Conservation (phyloP, 208 protist genomes). For the Giardia muris region DNA sequence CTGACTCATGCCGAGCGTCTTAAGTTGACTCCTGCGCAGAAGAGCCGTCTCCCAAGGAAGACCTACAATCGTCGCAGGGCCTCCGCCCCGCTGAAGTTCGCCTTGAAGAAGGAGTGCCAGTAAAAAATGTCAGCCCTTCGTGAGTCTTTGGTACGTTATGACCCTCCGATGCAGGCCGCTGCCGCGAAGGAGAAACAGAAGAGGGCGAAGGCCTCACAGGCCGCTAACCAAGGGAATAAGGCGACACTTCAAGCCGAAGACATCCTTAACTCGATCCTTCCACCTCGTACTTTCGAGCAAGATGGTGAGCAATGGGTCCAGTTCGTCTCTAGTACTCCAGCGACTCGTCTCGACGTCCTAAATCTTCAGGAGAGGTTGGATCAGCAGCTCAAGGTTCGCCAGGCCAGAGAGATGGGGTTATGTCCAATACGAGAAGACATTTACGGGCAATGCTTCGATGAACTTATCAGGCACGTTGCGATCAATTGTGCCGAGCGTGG, state of each 20-base stretch:
- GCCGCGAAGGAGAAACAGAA: constrained; percentile 20
- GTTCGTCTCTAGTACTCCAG: constrained; percentile 58
- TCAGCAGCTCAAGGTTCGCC: constrained; percentile 58
- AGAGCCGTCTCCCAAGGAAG: not conserved
- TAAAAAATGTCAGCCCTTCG: not conserved
- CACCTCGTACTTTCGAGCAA: constrained; percentile 42
- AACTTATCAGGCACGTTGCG: constrained; percentile 83
- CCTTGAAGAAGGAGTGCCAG: not conserved
- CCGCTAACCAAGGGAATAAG: not conserved
- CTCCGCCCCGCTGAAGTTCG: not conserved
- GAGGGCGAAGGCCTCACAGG: not conserved
- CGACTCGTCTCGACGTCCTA: constrained; percentile 64
- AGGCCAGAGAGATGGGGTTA: constrained; percentile 74
- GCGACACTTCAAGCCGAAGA: constrained; percentile 50
- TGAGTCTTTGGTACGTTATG: constrained; percentile 18
- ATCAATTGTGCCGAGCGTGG: constrained; percentile 85
- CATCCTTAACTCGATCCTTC: constrained; percentile 61
- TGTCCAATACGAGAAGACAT: constrained; percentile 81
- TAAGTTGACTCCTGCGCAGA: not conserved
- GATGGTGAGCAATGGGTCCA: constrained; percentile 61
- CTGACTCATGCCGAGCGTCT: not conserved
- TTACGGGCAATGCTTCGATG: constrained; percentile 82
- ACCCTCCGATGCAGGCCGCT: not conserved
- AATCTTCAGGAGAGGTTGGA: constrained; percentile 64
- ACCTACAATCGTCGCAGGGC: not conserved